Evolutionary conservation across 345 rosid species (phyloP).

Genomic region (Nephelium lappaceum): DNA sequence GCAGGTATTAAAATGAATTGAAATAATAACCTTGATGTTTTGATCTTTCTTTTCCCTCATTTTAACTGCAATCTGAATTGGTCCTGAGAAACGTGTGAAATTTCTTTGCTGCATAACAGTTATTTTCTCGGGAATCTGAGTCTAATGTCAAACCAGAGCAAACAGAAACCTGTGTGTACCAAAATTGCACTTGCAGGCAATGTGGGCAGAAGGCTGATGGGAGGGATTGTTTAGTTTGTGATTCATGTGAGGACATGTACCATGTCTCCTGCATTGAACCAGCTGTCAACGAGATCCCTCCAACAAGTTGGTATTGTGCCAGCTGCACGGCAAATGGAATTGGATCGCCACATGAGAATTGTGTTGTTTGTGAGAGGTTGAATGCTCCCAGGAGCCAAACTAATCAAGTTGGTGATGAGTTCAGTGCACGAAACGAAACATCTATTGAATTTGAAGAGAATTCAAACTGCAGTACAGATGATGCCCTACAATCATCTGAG

Average conservation of each 20-base stretch:
- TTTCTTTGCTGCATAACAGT: slow-evolving; percentile 39
- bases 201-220: slow-evolving; percentile 75
- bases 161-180: slow-evolving; percentile 38
- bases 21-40: not conserved
- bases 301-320: slow-evolving; percentile 73
- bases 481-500: slow-evolving; percentile 32
- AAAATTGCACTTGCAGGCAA: slow-evolving; percentile 50
- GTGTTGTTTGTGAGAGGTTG: slow-evolving; percentile 73
- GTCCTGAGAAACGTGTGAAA: slow-evolving; percentile 9
- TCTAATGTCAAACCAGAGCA: slow-evolving; percentile 49
- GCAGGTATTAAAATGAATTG: not conserved
- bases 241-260: slow-evolving; percentile 83
- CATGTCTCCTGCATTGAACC: slow-evolving; percentile 85
- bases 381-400: slow-evolving; percentile 37
- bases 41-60: not conserved
- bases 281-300: slow-evolving; percentile 63
- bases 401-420: slow-evolving; percentile 35
- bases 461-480: slow-evolving; percentile 43
- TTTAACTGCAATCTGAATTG: not conserved
- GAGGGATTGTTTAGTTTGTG: slow-evolving; percentile 72
- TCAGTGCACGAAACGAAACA: slow-evolving; percentile 27
- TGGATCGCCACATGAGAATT: slow-evolving; percentile 70
- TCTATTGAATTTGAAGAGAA: slow-evolving; percentile 40
- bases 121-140: slow-evolving; percentile 35
- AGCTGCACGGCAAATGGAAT: slow-evolving; percentile 62